Percentiles rank a stretch among this genome's conserved stretches.
phyloP scores from a whole-genome alignment of 129 eudicot genomes.

The Chrysanthemum seticuspe region DNA sequence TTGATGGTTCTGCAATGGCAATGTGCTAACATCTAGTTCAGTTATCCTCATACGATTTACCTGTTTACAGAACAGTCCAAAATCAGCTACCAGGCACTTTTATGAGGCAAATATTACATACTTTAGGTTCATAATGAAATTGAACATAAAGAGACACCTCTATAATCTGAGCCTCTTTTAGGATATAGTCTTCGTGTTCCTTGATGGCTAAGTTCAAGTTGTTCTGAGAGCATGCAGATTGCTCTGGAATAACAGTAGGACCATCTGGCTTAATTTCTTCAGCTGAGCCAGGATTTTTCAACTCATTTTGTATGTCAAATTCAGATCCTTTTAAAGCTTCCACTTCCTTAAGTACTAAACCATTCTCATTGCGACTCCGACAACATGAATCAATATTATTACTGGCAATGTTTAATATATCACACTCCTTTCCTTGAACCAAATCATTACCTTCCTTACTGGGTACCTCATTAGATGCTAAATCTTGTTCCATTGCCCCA shows the following conservation, averaged over 20 bases:
- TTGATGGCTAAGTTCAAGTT: slow-evolving; percentile 32
- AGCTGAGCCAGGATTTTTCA: not conserved
- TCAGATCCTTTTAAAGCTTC: not conserved
- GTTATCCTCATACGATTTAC: slow-evolving; percentile 77
- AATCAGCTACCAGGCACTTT: slow-evolving; percentile 20
- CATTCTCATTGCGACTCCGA: slow-evolving; percentile 37
- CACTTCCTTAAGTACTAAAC: not conserved
- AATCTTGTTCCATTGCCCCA: slow-evolving; percentile 41
- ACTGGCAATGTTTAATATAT: slow-evolving; percentile 9
- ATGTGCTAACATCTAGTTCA: slow-evolving; percentile 52
- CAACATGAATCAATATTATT: slow-evolving; percentile 23
- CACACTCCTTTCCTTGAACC: slow-evolving; percentile 33
- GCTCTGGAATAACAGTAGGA: slow-evolving; percentile 34
- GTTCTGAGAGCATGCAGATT: slow-evolving; percentile 35
- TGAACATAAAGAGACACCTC: slow-evolving; percentile 48
- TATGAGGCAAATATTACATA: slow-evolving; percentile 1
- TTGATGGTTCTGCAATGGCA: slow-evolving; percentile 33
- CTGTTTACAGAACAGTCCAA: slow-evolving; percentile 36
- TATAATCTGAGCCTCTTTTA: slow-evolving; percentile 70
- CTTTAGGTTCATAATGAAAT: slow-evolving; percentile 3
- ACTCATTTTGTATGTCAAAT: not conserved
- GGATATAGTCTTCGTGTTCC: slow-evolving; percentile 72
- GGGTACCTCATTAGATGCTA: slow-evolving; percentile 26
- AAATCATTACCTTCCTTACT: slow-evolving; percentile 30
- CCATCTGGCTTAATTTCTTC: slow-evolving; percentile 15